Conservation (phyloP, 2,329 filamentous ascomycete genomes). For the Bipolaris zeicola region DNA sequence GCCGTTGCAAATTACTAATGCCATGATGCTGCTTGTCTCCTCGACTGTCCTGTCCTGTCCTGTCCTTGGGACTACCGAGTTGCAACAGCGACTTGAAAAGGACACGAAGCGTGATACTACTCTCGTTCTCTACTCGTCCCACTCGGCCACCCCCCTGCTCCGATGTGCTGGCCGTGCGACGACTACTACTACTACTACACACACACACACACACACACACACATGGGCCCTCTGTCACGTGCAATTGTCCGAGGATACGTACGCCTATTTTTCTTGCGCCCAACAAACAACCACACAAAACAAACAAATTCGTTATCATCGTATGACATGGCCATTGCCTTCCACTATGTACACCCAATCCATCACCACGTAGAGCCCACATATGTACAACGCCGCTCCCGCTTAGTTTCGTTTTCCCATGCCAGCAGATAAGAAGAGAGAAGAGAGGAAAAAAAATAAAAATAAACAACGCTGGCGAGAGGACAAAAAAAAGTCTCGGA, state of each 20-base stretch:
- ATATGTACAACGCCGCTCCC: neutral
- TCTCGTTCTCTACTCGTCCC: constrained; percentile 2
- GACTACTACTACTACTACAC: too few species aligned
- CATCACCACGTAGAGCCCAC: neutral
- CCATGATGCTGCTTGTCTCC: neutral
- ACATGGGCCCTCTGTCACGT: neutral
- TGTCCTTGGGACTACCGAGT: neutral
- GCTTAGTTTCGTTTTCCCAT: neutral
- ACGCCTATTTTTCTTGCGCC: too few species aligned
- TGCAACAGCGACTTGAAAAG: constrained; percentile 3
- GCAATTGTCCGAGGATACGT: neutral
- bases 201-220: too few species aligned
- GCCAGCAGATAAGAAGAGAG: neutral
- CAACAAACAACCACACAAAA: too few species aligned
- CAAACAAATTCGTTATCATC: too few species aligned
- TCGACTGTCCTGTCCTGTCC: neutral
- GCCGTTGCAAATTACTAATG: neutral
- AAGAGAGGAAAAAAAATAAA: neutral
- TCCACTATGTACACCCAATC: neutral
- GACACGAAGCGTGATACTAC: constrained; percentile 18
- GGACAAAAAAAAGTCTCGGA: neutral
- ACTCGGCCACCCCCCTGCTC: constrained; percentile 19
- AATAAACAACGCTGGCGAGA: neutral
- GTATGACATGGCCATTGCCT: too few species aligned
- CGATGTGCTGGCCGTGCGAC: constrained; percentile 5